phyloP scores from a whole-genome alignment of 1,284 basidiomycete genomes.

The Malassezia slooffiae region DNA sequence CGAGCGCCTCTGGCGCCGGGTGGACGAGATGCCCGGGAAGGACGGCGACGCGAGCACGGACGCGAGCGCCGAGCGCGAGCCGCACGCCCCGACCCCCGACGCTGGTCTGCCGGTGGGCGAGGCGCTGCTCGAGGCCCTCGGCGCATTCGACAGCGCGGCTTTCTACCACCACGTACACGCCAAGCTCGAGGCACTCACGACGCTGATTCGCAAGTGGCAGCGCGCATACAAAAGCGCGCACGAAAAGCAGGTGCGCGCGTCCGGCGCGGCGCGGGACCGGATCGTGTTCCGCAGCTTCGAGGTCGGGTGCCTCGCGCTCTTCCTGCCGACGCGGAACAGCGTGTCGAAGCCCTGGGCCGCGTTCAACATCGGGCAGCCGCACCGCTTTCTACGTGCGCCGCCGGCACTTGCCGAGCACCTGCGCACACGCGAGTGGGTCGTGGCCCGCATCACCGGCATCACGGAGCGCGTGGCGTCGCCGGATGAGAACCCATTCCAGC shows the following conservation, averaged over 20 bases:
- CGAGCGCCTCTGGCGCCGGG: too few relatives aligned
- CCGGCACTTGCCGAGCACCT: constrained; percentile 60
- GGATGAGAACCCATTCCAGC: constrained; percentile 49
- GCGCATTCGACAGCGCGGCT: constrained; percentile 58
- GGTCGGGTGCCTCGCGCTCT: constrained; percentile 68
- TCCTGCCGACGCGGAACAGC: constrained; percentile 78
- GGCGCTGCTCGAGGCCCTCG: constrained; percentile 48
- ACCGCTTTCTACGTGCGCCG: constrained; percentile 84
- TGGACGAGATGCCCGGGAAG: background rate
- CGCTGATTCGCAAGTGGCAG: constrained; percentile 84
- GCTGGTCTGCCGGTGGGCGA: too few relatives aligned
- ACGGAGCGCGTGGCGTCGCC: constrained; percentile 58
- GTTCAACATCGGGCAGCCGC: constrained; percentile 66
- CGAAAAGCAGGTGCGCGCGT: constrained; percentile 37
- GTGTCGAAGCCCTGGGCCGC: constrained; percentile 32
- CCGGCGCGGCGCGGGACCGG: constrained; percentile 49
- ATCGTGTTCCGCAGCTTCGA: constrained; percentile 37
- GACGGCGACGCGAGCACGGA: too few relatives aligned
- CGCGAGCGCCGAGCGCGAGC: background rate
- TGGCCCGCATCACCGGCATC: constrained; percentile 78
- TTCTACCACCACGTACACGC: constrained; percentile 73
- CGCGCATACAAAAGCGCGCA: constrained; percentile 64
- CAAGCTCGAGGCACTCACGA: constrained; percentile 54
- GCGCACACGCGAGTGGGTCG: constrained; percentile 65
- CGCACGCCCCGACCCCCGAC: too few relatives aligned